Percentiles rank a stretch among this genome's conserved stretches.
Evolutionary conservation across 2,329 filamentous ascomycete genomes (phyloP).

Genomic region (Metarhizium robertsii): DNA sequence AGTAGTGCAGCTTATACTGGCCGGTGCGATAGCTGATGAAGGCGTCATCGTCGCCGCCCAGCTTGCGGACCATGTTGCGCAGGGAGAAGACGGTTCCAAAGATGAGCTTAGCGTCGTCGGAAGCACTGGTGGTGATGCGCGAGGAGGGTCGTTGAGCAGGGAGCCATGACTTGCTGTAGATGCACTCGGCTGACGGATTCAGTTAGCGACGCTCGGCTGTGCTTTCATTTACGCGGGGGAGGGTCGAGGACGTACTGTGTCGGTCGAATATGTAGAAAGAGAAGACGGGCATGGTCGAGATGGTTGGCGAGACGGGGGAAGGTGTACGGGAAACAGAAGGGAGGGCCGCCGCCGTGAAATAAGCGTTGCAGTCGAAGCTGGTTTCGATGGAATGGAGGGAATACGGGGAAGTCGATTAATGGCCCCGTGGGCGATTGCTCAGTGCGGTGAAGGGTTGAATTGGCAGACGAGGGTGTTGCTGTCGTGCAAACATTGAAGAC

Average conservation of each 20-base stretch:
- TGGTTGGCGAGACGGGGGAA: not conserved
- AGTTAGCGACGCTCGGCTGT: not conserved
- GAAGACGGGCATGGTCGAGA: slow-evolving; percentile 70
- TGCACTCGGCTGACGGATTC: slow-evolving; percentile 69
- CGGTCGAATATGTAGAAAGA: slow-evolving; percentile 99
- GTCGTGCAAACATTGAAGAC: not conserved
- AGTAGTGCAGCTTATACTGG: slow-evolving; percentile 98
- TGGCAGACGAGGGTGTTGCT: not conserved
- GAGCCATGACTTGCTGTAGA: slow-evolving; percentile 86
- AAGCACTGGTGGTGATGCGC: slow-evolving; percentile 38
- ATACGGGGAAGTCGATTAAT: not conserved
- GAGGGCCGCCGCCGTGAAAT: not conserved
- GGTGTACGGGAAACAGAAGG: not conserved
- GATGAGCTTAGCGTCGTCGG: slow-evolving; percentile 90
- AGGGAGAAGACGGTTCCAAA: slow-evolving; percentile 96
- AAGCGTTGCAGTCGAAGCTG: too few species aligned
- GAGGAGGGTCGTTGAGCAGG: slow-evolving; percentile 29
- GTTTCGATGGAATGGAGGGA: not conserved
- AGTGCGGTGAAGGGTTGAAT: not conserved
- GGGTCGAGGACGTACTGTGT: slow-evolving; percentile 58
- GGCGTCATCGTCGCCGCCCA: slow-evolving; percentile 87
- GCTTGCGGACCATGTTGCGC: slow-evolving; percentile 91
- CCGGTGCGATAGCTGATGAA: slow-evolving; percentile 91
- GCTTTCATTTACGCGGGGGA: not conserved
- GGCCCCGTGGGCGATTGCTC: not conserved